phyloP scores from a whole-genome alignment of 306 rosid species.

The Acacia melanoxylon region DNA sequence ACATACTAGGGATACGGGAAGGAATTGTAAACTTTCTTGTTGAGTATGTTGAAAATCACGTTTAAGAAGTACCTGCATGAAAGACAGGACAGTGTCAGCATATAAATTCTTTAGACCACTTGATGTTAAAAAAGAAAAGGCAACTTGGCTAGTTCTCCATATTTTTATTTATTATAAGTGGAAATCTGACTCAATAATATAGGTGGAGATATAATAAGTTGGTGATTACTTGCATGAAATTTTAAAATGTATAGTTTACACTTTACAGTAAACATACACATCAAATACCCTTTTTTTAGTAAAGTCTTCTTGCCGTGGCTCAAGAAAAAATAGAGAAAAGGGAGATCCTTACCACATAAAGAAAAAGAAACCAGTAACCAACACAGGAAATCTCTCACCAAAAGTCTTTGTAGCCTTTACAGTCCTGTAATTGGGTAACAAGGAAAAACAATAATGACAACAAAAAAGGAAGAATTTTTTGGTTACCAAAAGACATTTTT shows the following conservation, averaged over 20 bases:
- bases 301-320: neutral
- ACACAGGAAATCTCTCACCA: conserved; percentile 52
- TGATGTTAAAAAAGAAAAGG: neutral
- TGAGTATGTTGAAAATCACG: conserved; percentile 82
- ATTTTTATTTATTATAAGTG: neutral
- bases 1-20: conserved; percentile 87
- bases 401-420: conserved; percentile 47
- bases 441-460: neutral
- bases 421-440: conserved; percentile 37
- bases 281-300: neutral
- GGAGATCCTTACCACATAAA: conserved; percentile 64
- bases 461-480: neutral
- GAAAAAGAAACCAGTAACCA: conserved; percentile 76
- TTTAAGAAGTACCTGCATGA: conserved; percentile 67
- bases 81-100: conserved; percentile 25
- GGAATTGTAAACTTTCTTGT: conserved; percentile 78
- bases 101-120: neutral
- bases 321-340: neutral
- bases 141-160: neutral
- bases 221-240: neutral
- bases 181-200: neutral
- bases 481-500: neutral
- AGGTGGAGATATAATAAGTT: neutral
- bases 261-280: neutral
- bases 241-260: neutral